Evolutionary conservation across 1,284 basidiomycete genomes (phyloP), one percentile per base, ranked within the genome.

Genomic region (Trametes versicolor): DNA sequence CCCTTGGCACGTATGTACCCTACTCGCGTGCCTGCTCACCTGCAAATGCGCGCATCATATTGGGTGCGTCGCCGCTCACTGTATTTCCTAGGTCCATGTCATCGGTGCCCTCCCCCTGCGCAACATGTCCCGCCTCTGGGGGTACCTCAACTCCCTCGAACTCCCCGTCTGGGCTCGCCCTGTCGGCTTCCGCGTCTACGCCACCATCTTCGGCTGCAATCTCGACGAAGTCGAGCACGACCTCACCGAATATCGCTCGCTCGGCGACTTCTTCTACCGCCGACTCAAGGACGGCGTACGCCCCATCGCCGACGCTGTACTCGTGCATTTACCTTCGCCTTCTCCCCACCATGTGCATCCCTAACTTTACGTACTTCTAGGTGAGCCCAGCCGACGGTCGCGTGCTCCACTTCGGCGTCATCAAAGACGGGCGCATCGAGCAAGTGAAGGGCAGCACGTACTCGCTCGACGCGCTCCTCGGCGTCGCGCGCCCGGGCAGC

Each of bases 401-500:
- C 1, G 87, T 99, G 2, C 83, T 99, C 41, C 97, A 99, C 76
- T 96, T 97, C 72, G 98, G 97, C 29, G 89, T 89, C 2, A 94
- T 99, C 70, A 80, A 86, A 59, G 89, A 91, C 67, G 87, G 91
- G 49, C 88, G 89, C 34, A 95, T 99, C 49, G 97, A 98, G 77
- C 97, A 99, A 80, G 96, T 99, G 74, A 99, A 99, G 79, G 97
- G 97, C 19, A 91, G 98, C 69, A 99, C 96, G 0, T 99, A 99
- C 75, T 98, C 96, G 8, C 86, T 99, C 27, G 93, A 97, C 70
- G 96, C 97, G 0, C 83, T 99, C 0, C 88, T 99, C 10, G 95
- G 95, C 43, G 86, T 92, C 32, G 89, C 91, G 64, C 81, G 81
- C 49, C 71, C 78, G 5, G 62, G 72, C 32, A 73, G 74, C 27